Conservation (phyloP, 306 rosid genomes). For the Heteromeles arbutifolia region DNA sequence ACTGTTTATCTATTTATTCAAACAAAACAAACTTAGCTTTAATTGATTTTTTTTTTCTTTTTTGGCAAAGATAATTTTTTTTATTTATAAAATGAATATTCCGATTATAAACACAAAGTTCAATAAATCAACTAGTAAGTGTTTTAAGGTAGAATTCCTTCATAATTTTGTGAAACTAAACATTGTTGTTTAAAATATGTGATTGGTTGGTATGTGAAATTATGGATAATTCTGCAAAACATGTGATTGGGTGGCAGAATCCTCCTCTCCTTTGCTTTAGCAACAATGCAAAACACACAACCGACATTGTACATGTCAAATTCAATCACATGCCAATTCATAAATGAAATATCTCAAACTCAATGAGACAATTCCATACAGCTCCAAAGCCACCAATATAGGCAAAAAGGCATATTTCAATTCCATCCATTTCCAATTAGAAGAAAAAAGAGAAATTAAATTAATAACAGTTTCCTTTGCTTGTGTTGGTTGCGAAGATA, state of each 20-base stretch:
- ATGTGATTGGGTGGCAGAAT: constrained; percentile 6
- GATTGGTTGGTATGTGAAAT: not conserved
- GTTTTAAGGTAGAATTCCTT: no score
- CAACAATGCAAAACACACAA: not conserved
- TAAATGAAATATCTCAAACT: not conserved
- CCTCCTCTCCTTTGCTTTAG: not conserved
- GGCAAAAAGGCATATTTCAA: not conserved
- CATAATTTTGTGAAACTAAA: no score
- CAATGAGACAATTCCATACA: not conserved
- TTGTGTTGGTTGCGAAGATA: no score
- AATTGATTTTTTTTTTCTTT: no score
- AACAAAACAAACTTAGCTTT: no score
- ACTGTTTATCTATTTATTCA: no score
- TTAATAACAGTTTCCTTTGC: no score
- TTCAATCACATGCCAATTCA: not conserved
- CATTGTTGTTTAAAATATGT: not conserved
- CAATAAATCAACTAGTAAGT: no score
- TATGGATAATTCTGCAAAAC: not conserved
- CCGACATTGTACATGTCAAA: not conserved
- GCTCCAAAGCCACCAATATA: no score
- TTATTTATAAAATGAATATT: no score
- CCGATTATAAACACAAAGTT: no score
- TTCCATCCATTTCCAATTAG: not conserved
- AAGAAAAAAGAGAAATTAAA: not conserved
- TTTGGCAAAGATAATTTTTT: no score